Base-by-base conservation (phyloP, 257 asterid genomes). In the Linderniella brevidens region DNA sequence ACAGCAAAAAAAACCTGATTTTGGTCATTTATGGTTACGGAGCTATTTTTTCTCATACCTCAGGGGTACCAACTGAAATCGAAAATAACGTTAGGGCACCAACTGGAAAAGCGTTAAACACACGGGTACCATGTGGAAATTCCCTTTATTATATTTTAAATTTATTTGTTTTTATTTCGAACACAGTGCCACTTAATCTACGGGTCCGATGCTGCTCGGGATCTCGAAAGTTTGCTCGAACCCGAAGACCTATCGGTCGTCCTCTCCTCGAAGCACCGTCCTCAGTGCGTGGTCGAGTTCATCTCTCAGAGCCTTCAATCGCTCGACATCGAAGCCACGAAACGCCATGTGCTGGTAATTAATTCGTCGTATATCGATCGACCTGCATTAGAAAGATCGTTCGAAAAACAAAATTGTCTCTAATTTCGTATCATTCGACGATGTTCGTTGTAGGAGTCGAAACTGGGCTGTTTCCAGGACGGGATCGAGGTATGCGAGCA, bases 401-500 rank as follows among this genome's bases (percentile, higher is more conserved):
- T n/a, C n/a, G n/a, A n/a, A n/a, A n/a, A n/a, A n/a, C n/a, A n/a
- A n/a, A n/a, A n/a, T n/a, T n/a, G n/a, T n/a, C n/a, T n/a, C n/a
- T n/a, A n/a, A n/a, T n/a, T n/a, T n/a, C n/a, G n/a, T n/a, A n/a
- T n/a, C n/a, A n/a, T 25, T 25, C 32, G 32, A 25, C 32, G 32
- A 2, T 25, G 3, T 25, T 25, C 3, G 11, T 43, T 66, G 66
- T 73, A 88, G 97, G 98, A 80, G 47, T 70, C 95, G 4, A 88
- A 88, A 58, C 77, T 88, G 13, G 20, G 76, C 18, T 80, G 92
- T 69, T 88, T 84, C 57, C 96, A 88, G 13, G 87, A 88, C 52
- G 94, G 92, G 20, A 74, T 88, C 19, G 79, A 78, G 43, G 70
- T 77, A 37, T 88, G 98, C 37, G 98, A 88, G 57, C 82, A 88